Evolutionary conservation across 768 basidiomycete species (phyloP).

Genomic region (Lepiota venenata): DNA sequence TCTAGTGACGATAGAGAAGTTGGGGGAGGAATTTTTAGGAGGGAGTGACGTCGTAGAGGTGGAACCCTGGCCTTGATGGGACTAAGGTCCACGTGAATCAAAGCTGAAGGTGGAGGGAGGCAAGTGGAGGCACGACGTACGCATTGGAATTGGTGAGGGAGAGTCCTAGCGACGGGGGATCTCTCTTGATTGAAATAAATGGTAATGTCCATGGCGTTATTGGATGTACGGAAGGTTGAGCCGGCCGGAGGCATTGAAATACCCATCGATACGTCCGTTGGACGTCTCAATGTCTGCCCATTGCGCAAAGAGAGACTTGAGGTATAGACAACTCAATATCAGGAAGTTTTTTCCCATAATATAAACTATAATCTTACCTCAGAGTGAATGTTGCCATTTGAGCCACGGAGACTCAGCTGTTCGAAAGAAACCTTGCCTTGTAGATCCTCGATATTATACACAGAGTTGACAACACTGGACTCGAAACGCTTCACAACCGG

Average conservation of each 20-base stretch:
- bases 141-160: neutral
- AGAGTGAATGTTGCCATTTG: conserved; percentile 3
- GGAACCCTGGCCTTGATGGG: neutral
- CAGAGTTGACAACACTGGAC: neutral
- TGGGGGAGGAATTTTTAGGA: neutral
- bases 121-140: neutral
- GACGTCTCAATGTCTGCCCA: conserved; percentile 3
- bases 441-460: neutral
- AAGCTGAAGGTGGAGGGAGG: neutral
- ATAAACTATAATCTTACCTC: neutral
- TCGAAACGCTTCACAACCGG: conserved; percentile 8
- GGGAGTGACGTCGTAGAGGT: conserved; percentile 1
- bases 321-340: neutral
- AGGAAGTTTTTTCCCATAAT: neutral
- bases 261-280: conserved; percentile 2
- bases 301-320: conserved; percentile 1
- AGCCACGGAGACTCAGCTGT: neutral
- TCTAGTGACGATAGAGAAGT: neutral
- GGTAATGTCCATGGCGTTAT: neutral
- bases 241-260: conserved; percentile 3
- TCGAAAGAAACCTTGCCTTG: conserved; percentile 3
- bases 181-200: conserved; percentile 6
- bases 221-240: conserved; percentile 1
- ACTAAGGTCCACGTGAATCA: neutral
- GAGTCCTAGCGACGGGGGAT: neutral